Conservation (phyloP, 352 stramenopile genomes). For the Globisporangium nagaii region DNA sequence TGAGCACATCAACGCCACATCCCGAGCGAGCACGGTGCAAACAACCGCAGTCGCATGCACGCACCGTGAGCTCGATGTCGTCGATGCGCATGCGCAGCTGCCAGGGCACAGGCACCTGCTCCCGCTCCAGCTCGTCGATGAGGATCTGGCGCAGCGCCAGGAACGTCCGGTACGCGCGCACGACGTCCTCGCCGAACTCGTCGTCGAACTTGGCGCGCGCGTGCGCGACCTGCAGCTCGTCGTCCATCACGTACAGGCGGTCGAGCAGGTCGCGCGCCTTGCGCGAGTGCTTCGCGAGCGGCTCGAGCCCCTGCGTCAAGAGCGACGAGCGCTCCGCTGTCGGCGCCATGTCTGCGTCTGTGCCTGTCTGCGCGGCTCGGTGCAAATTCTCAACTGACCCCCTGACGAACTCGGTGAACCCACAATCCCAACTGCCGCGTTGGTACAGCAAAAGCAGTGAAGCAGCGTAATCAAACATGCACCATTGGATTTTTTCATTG, state of each 20-base stretch:
- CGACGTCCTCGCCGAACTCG: conserved; percentile 58
- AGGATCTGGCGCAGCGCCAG: conserved; percentile 41
- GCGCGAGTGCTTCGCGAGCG: conserved; percentile 23
- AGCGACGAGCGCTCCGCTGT: conserved; percentile 20
- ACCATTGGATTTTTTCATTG: conserved; percentile 2
- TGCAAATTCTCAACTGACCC: neutral
- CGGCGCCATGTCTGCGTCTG: neutral
- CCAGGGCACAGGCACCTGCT: conserved; percentile 46
- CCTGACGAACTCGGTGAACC: neutral
- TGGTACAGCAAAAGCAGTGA: neutral
- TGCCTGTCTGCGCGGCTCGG: neutral
- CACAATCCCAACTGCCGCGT: conserved; percentile 5
- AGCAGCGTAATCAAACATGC: conserved; percentile 4
- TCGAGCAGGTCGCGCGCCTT: conserved; percentile 23
- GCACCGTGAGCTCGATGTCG: conserved; percentile 75
- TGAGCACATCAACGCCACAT: too few relatives aligned
- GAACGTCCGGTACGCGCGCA: conserved; percentile 51
- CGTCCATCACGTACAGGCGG: conserved; percentile 42
- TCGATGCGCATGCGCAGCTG: conserved; percentile 74
- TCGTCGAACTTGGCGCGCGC: conserved; percentile 50
- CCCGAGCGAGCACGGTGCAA: too few relatives aligned
- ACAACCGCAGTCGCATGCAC: too few relatives aligned
- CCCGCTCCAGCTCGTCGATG: conserved; percentile 37
- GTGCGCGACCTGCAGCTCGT: conserved; percentile 51
- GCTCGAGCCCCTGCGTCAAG: conserved; percentile 43